Evolutionary conservation across 257 asterid species (phyloP).

Genomic region (Solanum chilense): DNA sequence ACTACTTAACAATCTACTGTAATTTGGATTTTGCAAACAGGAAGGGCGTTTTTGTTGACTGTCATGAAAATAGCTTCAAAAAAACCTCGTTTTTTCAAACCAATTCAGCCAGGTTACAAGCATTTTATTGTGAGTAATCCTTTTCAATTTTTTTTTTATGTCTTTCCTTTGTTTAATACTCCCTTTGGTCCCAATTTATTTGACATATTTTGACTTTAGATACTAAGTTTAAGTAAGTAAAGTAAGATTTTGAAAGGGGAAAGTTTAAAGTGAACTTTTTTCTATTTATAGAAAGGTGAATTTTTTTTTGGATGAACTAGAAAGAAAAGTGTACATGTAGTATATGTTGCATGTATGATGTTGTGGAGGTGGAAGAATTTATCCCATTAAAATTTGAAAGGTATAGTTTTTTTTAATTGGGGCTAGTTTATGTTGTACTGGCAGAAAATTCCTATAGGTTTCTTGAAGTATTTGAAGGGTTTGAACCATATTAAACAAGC

Average conservation of each 20-base stretch:
- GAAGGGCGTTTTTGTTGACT: neutral
- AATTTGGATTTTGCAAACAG: neutral
- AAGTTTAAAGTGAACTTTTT: too few relatives aligned
- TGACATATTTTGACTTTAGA: neutral
- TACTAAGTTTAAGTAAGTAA: neutral
- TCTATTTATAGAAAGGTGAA: accelerated
- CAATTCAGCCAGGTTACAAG: neutral
- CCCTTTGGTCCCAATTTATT: neutral
- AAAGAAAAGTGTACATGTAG: neutral
- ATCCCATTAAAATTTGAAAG: neutral
- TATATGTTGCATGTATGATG: neutral
- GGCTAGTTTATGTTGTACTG: neutral
- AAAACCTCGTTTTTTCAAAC: neutral
- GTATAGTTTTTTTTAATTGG: neutral
- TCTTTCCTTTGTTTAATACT: neutral
- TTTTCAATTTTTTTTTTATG: neutral
- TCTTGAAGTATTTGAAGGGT: neutral
- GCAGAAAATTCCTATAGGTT: neutral
- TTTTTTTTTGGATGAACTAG: neutral
- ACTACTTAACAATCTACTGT: neutral
- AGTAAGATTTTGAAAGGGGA: neutral
- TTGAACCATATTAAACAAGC: neutral
- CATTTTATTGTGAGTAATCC: neutral
- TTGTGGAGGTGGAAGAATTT: neutral
- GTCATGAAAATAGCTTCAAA: neutral